Conservation (phyloP, 2,329 filamentous ascomycete species). For the Xylaria polymorpha region DNA sequence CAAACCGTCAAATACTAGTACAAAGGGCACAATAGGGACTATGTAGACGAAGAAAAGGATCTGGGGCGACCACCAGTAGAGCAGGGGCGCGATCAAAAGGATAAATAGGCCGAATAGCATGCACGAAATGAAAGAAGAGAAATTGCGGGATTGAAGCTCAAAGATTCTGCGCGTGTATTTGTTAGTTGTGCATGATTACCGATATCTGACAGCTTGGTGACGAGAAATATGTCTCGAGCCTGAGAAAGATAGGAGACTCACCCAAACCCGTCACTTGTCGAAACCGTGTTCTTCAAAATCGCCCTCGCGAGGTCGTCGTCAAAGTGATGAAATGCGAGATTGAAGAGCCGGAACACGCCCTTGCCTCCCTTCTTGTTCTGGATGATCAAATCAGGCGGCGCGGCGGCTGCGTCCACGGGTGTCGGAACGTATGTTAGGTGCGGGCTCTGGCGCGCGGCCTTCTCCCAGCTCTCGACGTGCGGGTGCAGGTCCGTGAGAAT, state of each 20-base stretch:
- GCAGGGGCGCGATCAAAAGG: constrained; percentile 63
- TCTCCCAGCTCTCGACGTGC: constrained; percentile 69
- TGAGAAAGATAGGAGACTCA: constrained; percentile 41
- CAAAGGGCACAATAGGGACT: constrained; percentile 73
- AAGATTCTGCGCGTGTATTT: constrained; percentile 64
- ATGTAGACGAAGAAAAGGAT: constrained; percentile 74
- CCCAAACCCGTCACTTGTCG: constrained; percentile 74
- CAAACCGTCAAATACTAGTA: constrained; percentile 75
- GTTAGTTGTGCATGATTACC: background rate
- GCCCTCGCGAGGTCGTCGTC: constrained; percentile 69
- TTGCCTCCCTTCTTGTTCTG: constrained; percentile 51
- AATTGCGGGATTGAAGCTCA: constrained; percentile 75
- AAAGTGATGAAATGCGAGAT: constrained; percentile 82
- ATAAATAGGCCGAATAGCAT: constrained; percentile 64
- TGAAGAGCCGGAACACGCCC: constrained; percentile 76
- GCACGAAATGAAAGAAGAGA: constrained; percentile 65
- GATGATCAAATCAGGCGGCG: constrained; percentile 62
- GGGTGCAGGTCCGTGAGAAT: constrained; percentile 75
- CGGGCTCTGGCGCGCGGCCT: constrained; percentile 62
- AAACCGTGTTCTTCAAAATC: constrained; percentile 72
- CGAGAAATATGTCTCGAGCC: background rate
- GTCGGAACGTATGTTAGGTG: constrained; percentile 69
- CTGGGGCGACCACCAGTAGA: constrained; percentile 57
- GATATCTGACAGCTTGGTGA: background rate
- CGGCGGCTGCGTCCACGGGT: constrained; percentile 73